Conservation (phyloP, 768 basidiomycete species). For the Termitomyces sp. region DNA sequence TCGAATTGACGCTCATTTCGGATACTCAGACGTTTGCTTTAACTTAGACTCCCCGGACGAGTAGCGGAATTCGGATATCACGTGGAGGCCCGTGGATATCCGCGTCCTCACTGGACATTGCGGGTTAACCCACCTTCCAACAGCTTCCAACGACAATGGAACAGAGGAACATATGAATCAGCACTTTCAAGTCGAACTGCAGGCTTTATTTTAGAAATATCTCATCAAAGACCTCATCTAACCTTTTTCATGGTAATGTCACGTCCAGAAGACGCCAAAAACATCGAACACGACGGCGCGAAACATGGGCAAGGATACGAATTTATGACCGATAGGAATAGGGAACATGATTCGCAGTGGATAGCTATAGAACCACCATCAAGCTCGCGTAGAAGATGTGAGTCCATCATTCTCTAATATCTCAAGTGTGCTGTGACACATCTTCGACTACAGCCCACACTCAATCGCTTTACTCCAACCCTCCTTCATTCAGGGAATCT, state of each 20-base stretch:
- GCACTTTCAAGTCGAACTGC: too few species aligned
- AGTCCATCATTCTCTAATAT: neutral
- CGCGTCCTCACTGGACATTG: neutral
- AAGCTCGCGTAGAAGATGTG: neutral
- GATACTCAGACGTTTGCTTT: too few species aligned
- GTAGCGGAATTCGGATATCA: constrained; percentile 1
- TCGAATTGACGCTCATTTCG: too few species aligned
- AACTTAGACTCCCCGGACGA: too few species aligned
- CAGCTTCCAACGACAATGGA: neutral
- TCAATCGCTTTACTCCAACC: neutral
- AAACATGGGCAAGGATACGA: neutral
- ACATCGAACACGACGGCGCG: neutral
- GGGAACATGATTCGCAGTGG: neutral
- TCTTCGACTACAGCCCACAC: neutral
- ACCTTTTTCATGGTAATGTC: neutral
- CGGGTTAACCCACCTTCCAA: too few species aligned
- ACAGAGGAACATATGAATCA: neutral
- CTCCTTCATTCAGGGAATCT: neutral
- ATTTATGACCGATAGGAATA: too few species aligned
- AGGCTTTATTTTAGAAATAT: neutral
- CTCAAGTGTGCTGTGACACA: neutral
- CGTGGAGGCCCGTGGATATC: neutral
- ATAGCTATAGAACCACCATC: neutral
- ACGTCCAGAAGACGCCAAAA: neutral
- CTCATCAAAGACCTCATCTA: neutral